Evolutionary conservation across 306 rosid species (phyloP).

Genomic region (Fragaria ananassa): DNA sequence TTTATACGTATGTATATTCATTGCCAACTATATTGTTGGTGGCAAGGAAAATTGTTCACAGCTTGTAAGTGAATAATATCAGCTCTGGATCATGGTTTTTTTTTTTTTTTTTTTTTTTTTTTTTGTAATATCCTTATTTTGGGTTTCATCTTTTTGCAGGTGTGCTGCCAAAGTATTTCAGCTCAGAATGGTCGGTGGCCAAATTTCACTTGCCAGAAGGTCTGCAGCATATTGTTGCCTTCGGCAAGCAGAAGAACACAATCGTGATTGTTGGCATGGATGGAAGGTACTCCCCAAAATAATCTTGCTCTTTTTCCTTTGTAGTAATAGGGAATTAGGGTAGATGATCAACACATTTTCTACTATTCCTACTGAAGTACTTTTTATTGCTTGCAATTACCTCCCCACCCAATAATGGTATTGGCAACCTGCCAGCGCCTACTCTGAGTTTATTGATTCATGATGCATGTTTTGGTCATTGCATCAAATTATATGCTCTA

Average conservation of each 20-base stretch:
- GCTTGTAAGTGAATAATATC: neutral
- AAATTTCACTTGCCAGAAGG: constrained; percentile 20
- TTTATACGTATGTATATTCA: neutral
- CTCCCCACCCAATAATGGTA: neutral
- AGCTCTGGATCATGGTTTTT: neutral
- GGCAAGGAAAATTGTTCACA: neutral
- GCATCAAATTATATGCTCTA: neutral
- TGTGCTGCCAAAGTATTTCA: constrained; percentile 28
- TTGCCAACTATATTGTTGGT: neutral
- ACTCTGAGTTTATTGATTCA: neutral
- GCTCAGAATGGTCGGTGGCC: constrained; percentile 5
- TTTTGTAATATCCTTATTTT: neutral
- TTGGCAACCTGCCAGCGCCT: neutral
- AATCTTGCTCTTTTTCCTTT: neutral
- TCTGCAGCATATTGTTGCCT: constrained; percentile 51
- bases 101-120: no score
- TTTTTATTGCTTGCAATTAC: neutral
- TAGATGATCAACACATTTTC: neutral
- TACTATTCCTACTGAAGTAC: neutral
- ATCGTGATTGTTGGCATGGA: constrained; percentile 74
- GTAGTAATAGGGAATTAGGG: neutral
- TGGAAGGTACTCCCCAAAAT: constrained; percentile 55
- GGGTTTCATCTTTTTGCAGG: constrained; percentile 38
- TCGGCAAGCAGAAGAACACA: constrained; percentile 70
- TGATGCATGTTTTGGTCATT: neutral